These are phyloP conservation scores for Lavandula angustifolia DNA, from an alignment of 257 asterid species.

Conservation along the genomic window DNA sequence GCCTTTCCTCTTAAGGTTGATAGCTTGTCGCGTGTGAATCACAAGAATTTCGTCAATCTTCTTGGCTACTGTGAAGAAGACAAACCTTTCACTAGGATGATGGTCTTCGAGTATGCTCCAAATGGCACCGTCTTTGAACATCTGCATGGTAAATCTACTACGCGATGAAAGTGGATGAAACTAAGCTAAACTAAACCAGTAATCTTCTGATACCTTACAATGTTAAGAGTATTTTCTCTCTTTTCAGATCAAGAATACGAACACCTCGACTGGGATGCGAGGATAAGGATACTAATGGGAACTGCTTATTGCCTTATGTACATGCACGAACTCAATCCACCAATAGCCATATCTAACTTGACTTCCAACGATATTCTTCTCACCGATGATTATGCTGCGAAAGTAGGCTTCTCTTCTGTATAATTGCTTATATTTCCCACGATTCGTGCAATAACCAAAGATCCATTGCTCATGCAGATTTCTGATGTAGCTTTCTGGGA, in stretches of 20 bases:
- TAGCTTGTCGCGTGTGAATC: constrained; percentile 78
- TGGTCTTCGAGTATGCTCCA: constrained; percentile 98
- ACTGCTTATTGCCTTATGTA: constrained; percentile 72
- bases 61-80: constrained; percentile 94
- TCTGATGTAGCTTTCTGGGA: constrained; percentile 72
- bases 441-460: too few relatives aligned
- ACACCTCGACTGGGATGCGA: constrained; percentile 82
- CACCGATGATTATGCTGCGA: constrained; percentile 96
- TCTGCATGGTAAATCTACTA: constrained; percentile 61
- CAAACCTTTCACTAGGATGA: constrained; percentile 86
- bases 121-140: constrained; percentile 87
- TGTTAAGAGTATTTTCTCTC: neutral
- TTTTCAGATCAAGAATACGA: constrained; percentile 72
- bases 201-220: neutral
- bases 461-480: constrained; percentile 47
- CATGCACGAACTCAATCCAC: constrained; percentile 80
- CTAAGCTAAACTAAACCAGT: too few relatives aligned
- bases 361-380: constrained; percentile 51
- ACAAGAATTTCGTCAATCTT: constrained; percentile 84
- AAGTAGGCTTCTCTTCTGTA: constrained; percentile 46
- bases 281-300: constrained; percentile 90
- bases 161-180: too few relatives aligned
- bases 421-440: neutral
- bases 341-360: constrained; percentile 53
- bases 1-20: constrained; percentile 52